Evolutionary conservation across 306 rosid genomes (phyloP), one percentile per base, ranked within the genome.

Genomic region (Vachellia pachyceras): DNA sequence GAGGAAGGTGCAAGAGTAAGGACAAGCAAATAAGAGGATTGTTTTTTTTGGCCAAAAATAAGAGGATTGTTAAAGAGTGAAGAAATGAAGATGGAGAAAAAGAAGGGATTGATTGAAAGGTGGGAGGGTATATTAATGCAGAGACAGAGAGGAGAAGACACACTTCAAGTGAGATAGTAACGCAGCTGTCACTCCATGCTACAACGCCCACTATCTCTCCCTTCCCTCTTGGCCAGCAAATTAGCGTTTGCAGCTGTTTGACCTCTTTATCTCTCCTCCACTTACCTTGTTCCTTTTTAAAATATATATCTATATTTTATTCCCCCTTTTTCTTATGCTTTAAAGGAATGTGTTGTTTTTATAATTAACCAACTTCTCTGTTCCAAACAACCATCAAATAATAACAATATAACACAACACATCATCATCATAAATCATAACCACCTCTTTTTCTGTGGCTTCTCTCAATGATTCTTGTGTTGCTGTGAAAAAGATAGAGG

Each of bases 241-340:
- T 91, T 76, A 86, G 87, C 78, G 90, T 89, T 87, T 84, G 92
- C 90, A 83, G 72, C 90, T 89, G 95, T 89, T 93, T 87, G 91
- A 81, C 77, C 72, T 78, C 67, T 87, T 63, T 72, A 63, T 85
- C 85, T 77, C 77, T 82, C 80, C 85, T 22, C 44, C 80, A 55
- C 81, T 23, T 45, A 15, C 65, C 55, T 20, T 29, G 65, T 58
- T 42, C 42, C 42, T 64, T 35, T n/a, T n/a, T n/a, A n/a, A n/a
- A n/a, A n/a, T n/a, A n/a, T 2, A 29, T n/a, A n/a, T n/a, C n/a
- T 7, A 13, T 55, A 2, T n/a, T 55, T 55, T n/a, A 6, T n/a
- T 55, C 2, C 60, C 3, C 33, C 2, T 29, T 29, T 29, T 20
- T 20, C 22, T 74, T 55, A 25, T 3, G 3, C 5, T 35, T 37